Percentiles rank a stretch among this genome's conserved stretches.
These are phyloP conservation scores for Jasminum sambac DNA, from an alignment of 257 asterid species.

Conservation along the genomic window DNA sequence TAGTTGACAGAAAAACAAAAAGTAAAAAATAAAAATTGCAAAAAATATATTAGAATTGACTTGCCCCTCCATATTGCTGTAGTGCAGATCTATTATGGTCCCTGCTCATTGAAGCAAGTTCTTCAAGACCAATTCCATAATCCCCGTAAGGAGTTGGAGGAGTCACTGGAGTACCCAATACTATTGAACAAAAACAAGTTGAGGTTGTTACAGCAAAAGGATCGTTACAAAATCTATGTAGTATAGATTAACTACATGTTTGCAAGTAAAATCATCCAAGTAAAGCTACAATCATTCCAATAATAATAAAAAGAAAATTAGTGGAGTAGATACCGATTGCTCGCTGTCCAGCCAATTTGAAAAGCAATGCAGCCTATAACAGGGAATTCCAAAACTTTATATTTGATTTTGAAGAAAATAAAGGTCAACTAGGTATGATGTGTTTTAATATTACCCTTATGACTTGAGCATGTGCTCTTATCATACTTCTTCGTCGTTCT, in stretches of 20 bases:
- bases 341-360: conserved; percentile 91
- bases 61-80: conserved; percentile 85
- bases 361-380: conserved; percentile 87
- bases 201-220: conserved; percentile 15
- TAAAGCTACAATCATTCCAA: neutral
- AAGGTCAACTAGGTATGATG: conserved; percentile 5
- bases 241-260: neutral
- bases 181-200: conserved; percentile 37
- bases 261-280: neutral
- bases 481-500: conserved; percentile 70
- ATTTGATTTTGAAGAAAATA: neutral
- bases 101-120: conserved; percentile 73
- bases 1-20: neutral
- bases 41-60: conserved; percentile 27
- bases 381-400: conserved; percentile 22
- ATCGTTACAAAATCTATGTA: neutral
- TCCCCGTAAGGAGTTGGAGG: conserved; percentile 65
- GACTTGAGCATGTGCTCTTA: conserved; percentile 98
- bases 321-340: conserved; percentile 63
- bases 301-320: conserved; percentile 12
- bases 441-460: conserved; percentile 56
- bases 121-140: conserved; percentile 66
- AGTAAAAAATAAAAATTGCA: conserved; percentile 7
- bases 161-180: conserved; percentile 62
- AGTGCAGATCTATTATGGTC: conserved; percentile 66